phyloP scores from a whole-genome alignment of 768 basidiomycete species.

The Strobilomyces dryophilus region DNA sequence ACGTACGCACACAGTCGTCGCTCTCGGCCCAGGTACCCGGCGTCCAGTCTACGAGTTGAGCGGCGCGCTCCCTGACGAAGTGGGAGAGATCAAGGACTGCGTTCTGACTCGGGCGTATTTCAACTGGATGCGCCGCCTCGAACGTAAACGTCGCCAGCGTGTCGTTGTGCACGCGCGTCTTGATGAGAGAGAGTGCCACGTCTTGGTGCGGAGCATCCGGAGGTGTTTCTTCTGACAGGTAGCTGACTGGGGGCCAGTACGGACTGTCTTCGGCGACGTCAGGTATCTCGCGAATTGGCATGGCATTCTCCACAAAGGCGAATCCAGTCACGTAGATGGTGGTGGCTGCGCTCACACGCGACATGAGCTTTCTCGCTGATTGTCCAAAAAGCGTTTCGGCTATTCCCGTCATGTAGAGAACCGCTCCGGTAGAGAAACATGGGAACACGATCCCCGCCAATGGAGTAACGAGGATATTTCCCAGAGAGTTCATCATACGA shows the following conservation, averaged over 20 bases:
- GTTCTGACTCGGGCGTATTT: slow-evolving; percentile 42
- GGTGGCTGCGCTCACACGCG: slow-evolving; percentile 39
- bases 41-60: slow-evolving; percentile 47
- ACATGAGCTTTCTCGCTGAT: slow-evolving; percentile 36
- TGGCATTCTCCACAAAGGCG: slow-evolving; percentile 35
- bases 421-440: slow-evolving; percentile 47
- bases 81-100: slow-evolving; percentile 51
- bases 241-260: slow-evolving; percentile 56
- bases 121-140: slow-evolving; percentile 31
- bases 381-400: slow-evolving; percentile 42
- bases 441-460: slow-evolving; percentile 56
- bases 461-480: slow-evolving; percentile 56
- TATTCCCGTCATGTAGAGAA: slow-evolving; percentile 37
- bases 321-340: background rate
- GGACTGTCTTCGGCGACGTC: slow-evolving; percentile 36
- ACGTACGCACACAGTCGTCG: slow-evolving; percentile 62
- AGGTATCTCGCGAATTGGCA: slow-evolving; percentile 46
- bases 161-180: slow-evolving; percentile 17
- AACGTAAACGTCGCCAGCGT: slow-evolving; percentile 56
- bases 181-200: slow-evolving; percentile 25
- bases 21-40: slow-evolving; percentile 42
- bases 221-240: slow-evolving; percentile 45
- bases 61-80: slow-evolving; percentile 43
- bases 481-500: slow-evolving; percentile 58
- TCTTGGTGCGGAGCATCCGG: slow-evolving; percentile 26